Conservation (phyloP, 78 protist genomes). For the Bodo saltans region DNA sequence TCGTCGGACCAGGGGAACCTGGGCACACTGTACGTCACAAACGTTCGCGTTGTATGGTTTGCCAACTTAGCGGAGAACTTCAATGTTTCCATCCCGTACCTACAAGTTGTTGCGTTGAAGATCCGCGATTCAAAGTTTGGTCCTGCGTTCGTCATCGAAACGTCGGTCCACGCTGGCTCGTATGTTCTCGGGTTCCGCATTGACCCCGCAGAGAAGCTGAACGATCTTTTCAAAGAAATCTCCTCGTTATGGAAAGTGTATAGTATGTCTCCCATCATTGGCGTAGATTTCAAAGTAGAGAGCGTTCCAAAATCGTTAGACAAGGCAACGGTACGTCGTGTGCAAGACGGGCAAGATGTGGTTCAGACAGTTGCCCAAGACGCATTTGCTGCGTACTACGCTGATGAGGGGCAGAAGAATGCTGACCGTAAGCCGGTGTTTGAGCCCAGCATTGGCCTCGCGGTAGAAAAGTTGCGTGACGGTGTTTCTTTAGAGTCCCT, state of each 20-base stretch:
- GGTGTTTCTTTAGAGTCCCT: constrained; percentile 29
- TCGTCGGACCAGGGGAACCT: constrained; percentile 66
- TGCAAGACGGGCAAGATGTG: constrained; percentile 38
- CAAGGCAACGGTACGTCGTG: constrained; percentile 1
- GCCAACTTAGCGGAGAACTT: constrained; percentile 66
- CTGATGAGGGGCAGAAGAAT: constrained; percentile 15
- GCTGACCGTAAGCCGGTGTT: constrained; percentile 27
- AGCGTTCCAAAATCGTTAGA: constrained; percentile 13
- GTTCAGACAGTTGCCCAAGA: constrained; percentile 35
- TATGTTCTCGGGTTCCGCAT: constrained; percentile 67
- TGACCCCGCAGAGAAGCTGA: constrained; percentile 33
- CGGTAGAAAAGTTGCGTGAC: constrained; percentile 47
- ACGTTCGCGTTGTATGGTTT: constrained; percentile 76
- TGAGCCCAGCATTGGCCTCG: constrained; percentile 43
- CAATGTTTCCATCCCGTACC: constrained; percentile 77
- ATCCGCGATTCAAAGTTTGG: constrained; percentile 64
- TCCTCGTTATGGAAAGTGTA: constrained; percentile 15
- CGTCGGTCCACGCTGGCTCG: constrained; percentile 20
- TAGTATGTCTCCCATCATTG: constrained; percentile 33
- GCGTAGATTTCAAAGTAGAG: constrained; percentile 43
- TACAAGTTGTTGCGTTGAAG: constrained; percentile 32
- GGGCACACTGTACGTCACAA: constrained; percentile 62
- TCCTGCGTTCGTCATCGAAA: constrained; percentile 54
- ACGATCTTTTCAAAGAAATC: constrained; percentile 16
- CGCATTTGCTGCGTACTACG: constrained; percentile 46